phyloP scores from a whole-genome alignment of 768 basidiomycete genomes.

The Termitomyces sp. region DNA sequence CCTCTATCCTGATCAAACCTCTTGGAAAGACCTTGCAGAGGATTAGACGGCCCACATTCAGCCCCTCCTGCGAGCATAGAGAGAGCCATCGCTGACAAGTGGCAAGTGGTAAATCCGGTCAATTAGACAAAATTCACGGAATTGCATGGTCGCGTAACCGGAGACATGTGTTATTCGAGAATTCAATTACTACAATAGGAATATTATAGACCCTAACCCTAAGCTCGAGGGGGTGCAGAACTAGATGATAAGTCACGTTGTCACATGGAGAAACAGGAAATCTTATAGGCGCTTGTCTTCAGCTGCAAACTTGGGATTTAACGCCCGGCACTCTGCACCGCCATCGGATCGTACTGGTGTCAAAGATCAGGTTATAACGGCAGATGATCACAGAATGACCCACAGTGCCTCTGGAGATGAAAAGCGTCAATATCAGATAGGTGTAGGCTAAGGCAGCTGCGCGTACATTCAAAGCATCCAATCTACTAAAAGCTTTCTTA shows the following conservation, averaged over 20 bases:
- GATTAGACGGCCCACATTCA: slow-evolving; percentile 85
- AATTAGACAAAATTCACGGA: slow-evolving; percentile 9
- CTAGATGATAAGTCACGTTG: slow-evolving; percentile 3
- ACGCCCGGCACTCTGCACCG: slow-evolving; percentile 67
- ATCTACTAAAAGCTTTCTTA: slow-evolving; percentile 89
- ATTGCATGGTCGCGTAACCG: not conserved
- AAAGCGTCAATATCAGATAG: slow-evolving; percentile 9
- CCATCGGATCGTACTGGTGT: slow-evolving; percentile 76
- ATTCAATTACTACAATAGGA: slow-evolving; percentile 17
- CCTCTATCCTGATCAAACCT: slow-evolving; percentile 77
- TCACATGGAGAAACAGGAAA: not conserved
- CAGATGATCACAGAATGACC: slow-evolving; percentile 27
- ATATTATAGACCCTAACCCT: slow-evolving; percentile 17
- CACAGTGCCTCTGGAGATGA: slow-evolving; percentile 65
- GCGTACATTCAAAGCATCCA: slow-evolving; percentile 93
- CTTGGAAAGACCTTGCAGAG: slow-evolving; percentile 75
- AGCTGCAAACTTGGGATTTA: slow-evolving; percentile 33
- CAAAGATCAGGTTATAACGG: slow-evolving; percentile 18
- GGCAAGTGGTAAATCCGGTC: not conserved
- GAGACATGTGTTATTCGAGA: slow-evolving; percentile 16
- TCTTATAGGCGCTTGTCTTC: slow-evolving; percentile 17
- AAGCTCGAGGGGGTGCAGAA: slow-evolving; percentile 11
- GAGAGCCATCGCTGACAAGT: slow-evolving; percentile 48
- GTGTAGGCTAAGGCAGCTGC: slow-evolving; percentile 10
- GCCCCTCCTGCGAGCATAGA: slow-evolving; percentile 73